These are phyloP conservation scores for Chlamydomonas applanata DNA, from an alignment of 139 green algal genomes.

Conservation along the genomic window DNA sequence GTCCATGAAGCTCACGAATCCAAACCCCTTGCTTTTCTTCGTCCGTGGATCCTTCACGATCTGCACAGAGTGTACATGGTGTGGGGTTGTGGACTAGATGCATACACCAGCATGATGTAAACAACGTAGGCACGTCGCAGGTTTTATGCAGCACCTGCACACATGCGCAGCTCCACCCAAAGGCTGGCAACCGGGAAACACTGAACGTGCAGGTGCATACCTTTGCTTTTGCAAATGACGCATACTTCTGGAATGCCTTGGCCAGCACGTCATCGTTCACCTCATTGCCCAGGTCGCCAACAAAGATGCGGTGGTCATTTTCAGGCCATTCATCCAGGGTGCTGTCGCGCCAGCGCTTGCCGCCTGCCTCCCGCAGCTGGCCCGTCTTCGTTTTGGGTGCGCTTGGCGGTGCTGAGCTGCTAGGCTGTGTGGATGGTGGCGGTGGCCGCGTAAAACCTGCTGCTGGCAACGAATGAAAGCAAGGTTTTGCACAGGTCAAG, in stretches of 20 bases:
- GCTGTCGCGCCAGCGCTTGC: conserved; percentile 73
- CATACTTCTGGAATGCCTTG: conserved; percentile 85
- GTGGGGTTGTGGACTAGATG: too few species aligned
- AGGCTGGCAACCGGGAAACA: too few species aligned
- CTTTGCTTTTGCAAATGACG: conserved; percentile 86
- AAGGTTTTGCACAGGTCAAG: too few species aligned
- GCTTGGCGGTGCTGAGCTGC: too few species aligned
- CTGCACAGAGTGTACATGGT: conserved; percentile 27
- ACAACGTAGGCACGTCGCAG: too few species aligned
- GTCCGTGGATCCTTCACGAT: conserved; percentile 76
- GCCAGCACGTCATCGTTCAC: conserved; percentile 84
- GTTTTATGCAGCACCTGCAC: too few species aligned
- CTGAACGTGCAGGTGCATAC: conserved; percentile 31
- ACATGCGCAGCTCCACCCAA: too few species aligned
- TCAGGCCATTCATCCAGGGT: conserved; percentile 86
- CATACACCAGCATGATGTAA: too few species aligned
- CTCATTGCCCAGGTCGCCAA: conserved; percentile 94
- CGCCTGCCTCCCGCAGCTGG: conserved; percentile 52
- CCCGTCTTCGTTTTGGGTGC: conserved; percentile 30
- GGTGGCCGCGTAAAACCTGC: too few species aligned
- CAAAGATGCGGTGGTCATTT: conserved; percentile 96
- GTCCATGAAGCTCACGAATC: conserved; percentile 91
- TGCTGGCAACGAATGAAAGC: too few species aligned
- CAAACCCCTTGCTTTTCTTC: conserved; percentile 89
- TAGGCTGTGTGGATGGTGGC: too few species aligned